Evolutionary conservation across 2,329 filamentous ascomycete genomes (phyloP), one percentile per base, ranked within the genome.

Genomic region (Fusarium chaquense): DNA sequence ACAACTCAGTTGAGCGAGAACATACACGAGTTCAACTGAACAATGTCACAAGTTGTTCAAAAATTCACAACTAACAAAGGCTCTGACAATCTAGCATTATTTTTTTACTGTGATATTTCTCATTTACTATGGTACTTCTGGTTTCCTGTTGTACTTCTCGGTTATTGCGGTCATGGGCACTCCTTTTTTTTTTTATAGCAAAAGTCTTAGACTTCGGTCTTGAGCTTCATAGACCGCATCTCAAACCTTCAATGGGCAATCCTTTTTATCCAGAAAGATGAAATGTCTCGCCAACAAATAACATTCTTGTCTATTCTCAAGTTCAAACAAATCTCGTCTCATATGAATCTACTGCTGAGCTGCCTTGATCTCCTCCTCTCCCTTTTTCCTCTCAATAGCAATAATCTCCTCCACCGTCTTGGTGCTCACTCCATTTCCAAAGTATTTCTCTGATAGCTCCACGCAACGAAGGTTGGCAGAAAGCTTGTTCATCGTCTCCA

Each of bases 401-500:
- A 75, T 75, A 46, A 75, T 75, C 60, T 75, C 72, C 50, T 63
- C 72, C 1, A 75, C 73, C 2, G 72, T 71, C 62, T 73, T 75
- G 30, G 72, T 68, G 61, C 70, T 72, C 6, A 68, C 63, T 1
- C 73, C 73, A 15, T 71, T 65, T 5, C 73, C 73, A 65, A 75
- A 75, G 50, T 74, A 75, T 58, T 58, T 69, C 46, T 75, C 73
- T 4, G 73, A 69, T 26, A 75, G 36, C 59, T 75, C 73, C 22
- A 76, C 69, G 30, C 74, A 76, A 13, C 74, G 73, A n/a, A 75
- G 63, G 56, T 76, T 76, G 33, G 74, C 74, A 2, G 92, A 90
- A 49, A 97, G 84, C 86, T 99, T 99, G 84, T 99, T 98, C 83
- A 96, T 90, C 54, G 89, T 93, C 70, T 97, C 98, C 87, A 98